These are phyloP conservation scores for Scutellaria baicalensis DNA, from an alignment of 257 asterid genomes.

Conservation along the genomic window DNA sequence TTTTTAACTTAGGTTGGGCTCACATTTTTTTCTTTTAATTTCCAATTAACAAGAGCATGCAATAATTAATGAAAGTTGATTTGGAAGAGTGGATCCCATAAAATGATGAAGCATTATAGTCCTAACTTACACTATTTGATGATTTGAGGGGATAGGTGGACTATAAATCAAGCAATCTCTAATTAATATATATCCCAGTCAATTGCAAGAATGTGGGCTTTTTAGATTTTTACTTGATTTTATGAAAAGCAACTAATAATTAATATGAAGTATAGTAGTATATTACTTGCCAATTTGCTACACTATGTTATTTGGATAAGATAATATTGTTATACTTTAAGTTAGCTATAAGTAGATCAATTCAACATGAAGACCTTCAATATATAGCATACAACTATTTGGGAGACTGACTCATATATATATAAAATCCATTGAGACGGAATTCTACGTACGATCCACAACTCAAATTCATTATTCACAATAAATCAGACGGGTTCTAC, in stretches of 20 bases:
- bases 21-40: too few species aligned
- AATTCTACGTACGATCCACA: too few species aligned
- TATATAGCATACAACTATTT: too few species aligned
- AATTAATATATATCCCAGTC: not conserved
- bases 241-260: slow-evolving; percentile 10
- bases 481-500: too few species aligned
- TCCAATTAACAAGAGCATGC: too few species aligned
- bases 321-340: not conserved
- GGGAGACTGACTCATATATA: too few species aligned
- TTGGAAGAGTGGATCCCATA: not conserved
- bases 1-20: too few species aligned
- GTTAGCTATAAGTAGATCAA: slow-evolving; percentile 7
- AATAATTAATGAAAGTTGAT: too few species aligned
- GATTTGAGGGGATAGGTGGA: not conserved
- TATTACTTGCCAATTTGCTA: too few species aligned
- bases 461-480: too few species aligned
- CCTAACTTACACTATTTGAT: not conserved
- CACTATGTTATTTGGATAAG: not conserved
- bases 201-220: slow-evolving; percentile 25
- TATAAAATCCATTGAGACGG: too few species aligned
- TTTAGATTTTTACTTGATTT: slow-evolving; percentile 12
- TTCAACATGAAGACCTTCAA: not conserved
- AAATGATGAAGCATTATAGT: not conserved
- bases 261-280: not conserved
- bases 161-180: not conserved